Conservation (phyloP, 2,329 filamentous ascomycete genomes). For the Xylaria sp. region DNA sequence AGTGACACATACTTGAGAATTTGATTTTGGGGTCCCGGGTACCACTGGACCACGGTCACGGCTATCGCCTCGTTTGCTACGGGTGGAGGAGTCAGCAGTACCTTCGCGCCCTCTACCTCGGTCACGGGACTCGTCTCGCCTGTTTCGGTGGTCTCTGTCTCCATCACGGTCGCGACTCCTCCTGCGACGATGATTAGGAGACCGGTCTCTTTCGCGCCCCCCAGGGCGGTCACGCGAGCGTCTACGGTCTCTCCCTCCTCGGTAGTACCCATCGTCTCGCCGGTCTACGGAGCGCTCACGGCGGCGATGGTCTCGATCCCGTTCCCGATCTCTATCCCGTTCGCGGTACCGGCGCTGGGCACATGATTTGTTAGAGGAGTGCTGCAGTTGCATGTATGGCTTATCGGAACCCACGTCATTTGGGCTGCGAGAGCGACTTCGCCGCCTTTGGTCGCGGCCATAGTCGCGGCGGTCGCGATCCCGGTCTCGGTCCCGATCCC, state of each 20-base stretch:
- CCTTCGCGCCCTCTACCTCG: constrained; percentile 72
- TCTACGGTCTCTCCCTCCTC: constrained; percentile 69
- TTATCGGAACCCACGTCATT: constrained; percentile 63
- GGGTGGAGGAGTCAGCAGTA: constrained; percentile 76
- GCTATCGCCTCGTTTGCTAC: constrained; percentile 74
- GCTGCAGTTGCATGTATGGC: constrained; percentile 28
- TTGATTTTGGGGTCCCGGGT: constrained; percentile 60
- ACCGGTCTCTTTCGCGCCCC: constrained; percentile 65
- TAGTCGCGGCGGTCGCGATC: constrained; percentile 60
- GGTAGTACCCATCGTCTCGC: constrained; percentile 70
- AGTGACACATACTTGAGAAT: constrained; percentile 66
- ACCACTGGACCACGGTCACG: constrained; percentile 63
- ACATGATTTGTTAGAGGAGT: constrained; percentile 55
- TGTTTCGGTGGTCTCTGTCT: constrained; percentile 70
- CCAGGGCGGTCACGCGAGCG: constrained; percentile 70
- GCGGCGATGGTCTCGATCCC: constrained; percentile 70
- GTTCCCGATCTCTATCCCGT: constrained; percentile 59
- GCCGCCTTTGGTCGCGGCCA: constrained; percentile 57
- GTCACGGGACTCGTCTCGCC: constrained; percentile 80
- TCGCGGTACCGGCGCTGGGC: constrained; percentile 69
- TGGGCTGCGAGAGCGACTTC: constrained; percentile 71
- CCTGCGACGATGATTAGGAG: constrained; percentile 66
- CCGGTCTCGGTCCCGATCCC: constrained; percentile 59
- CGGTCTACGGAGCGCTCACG: constrained; percentile 77
- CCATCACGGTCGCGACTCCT: constrained; percentile 70